Base-by-base conservation (phyloP, 139 green algal species). In the Klebsormidium nitens region DNA sequence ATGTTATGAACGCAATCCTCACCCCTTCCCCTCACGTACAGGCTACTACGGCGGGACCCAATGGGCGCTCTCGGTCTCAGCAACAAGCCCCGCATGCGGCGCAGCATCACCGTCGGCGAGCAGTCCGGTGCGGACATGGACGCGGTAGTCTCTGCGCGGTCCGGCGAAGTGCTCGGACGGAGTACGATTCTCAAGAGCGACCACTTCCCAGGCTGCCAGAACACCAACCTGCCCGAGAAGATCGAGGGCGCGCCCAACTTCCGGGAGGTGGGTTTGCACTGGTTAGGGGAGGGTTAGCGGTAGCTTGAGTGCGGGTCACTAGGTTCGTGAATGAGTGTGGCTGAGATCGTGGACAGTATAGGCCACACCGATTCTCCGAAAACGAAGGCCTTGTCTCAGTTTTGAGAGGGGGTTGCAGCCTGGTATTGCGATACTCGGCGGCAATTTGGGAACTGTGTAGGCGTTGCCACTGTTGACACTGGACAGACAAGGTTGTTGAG, bases 141-240 rank as follows among this genome's bases (percentile, higher is more conserved):
- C 28, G 32, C 65, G 28, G 29, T 72, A 28, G 44, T 72, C 23
- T 46, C 26, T 8, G 17, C 44, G 26, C 36, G 65, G 2, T 36
- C 28, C 28, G 65, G 65, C 42, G 31, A 62, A 28, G 59, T 89
- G 19, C 64, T 89, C 2, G 76, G 81, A 32, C 59, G 72, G 66
- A 80, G 82, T 69, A 94, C 91, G 46, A 91, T 96, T 36, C 82
- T 97, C 19, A 97, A 97, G 81, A 83, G 91, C 72, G 91, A 96
- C 78, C 88, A 93, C 77, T 95, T 92, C 76, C 71, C 76, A 17
- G 78, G 83, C 32, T 88, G 83, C 59, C 82, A 90, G 42, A 77
- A 65, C 32, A n/a, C 52, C 19, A 72, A 81, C 23, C 75, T 91
- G 6, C 44, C 56, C 1, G 47, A 26, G 88, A 86, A 0, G 84